phyloP scores from a whole-genome alignment of 176 grass and related monocot genomes.

The Thinopyrum elongatum region DNA sequence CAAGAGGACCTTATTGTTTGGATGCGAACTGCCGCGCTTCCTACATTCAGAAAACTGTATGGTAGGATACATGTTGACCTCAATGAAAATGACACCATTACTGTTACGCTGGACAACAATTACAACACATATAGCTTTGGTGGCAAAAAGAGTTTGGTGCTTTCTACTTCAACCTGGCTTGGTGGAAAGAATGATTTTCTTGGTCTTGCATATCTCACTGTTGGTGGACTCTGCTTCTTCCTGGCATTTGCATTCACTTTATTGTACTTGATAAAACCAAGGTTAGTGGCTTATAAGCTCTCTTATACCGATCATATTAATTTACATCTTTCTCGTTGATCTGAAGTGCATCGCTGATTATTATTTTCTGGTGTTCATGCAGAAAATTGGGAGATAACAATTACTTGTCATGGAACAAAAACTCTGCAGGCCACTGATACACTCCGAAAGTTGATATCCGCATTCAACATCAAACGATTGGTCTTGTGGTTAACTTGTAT shows the following conservation, averaged over 20 bases:
- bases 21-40: conserved; percentile 90
- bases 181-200: conserved; percentile 94
- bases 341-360: conserved; percentile 20
- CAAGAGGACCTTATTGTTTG: conserved; percentile 96
- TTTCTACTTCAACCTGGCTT: conserved; percentile 88
- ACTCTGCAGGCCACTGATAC: conserved; percentile 34
- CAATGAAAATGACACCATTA: conserved; percentile 68
- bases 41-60: conserved; percentile 91
- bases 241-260: conserved; percentile 74
- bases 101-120: conserved; percentile 62
- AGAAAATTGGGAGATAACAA: conserved; percentile 81
- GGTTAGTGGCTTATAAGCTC: conserved; percentile 38
- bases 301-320: not conserved
- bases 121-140: conserved; percentile 85
- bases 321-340: not conserved
- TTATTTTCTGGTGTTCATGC: conserved; percentile 5
- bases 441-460: conserved; percentile 12
- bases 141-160: conserved; percentile 87
- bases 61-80: conserved; percentile 71
- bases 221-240: conserved; percentile 80
- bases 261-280: conserved; percentile 84
- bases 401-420: conserved; percentile 88
- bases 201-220: conserved; percentile 76
- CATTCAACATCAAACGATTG: not conserved
- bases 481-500: conserved; percentile 40